Conservation (phyloP, 148 eudicot species). For the Rhododendron henanense region DNA sequence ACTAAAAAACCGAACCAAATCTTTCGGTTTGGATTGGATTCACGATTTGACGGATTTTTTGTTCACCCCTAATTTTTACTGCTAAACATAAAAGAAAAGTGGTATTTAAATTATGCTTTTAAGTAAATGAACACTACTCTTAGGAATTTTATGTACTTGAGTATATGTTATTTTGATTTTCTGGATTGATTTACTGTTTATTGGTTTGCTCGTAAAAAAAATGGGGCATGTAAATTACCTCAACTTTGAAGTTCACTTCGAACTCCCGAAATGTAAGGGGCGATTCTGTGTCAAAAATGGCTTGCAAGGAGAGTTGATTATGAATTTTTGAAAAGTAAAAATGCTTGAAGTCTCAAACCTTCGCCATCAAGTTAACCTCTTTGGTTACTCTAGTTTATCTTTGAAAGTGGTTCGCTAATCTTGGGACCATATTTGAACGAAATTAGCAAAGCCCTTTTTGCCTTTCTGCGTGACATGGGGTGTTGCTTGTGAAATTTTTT, state of each 20-base stretch:
- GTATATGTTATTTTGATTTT: background rate
- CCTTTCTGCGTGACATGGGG: background rate
- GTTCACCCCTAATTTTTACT: too few relatives aligned
- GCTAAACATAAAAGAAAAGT: background rate
- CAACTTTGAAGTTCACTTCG: background rate
- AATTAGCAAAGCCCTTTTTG: background rate
- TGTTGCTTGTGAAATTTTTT: background rate
- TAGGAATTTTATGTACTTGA: too few relatives aligned
- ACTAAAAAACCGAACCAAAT: too few relatives aligned
- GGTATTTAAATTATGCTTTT: too few relatives aligned
- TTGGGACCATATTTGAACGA: background rate
- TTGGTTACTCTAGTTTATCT: too few relatives aligned
- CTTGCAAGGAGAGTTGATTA: background rate
- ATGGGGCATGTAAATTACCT: background rate
- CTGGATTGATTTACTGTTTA: background rate
- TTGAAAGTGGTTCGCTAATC: background rate
- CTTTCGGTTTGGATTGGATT: too few relatives aligned
- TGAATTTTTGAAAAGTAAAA: background rate
- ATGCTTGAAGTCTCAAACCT: background rate
- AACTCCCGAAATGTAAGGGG: background rate
- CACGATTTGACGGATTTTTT: too few relatives aligned
- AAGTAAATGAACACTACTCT: too few relatives aligned
- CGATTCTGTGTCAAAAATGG: background rate
- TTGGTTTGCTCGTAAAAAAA: background rate
- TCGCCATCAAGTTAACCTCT: too few relatives aligned